A percentile compares a stretch with the other conserved stretches of the same genome.
Conservation (phyloP, 2,329 filamentous ascomycete species). For the Venturia nashicola region DNA sequence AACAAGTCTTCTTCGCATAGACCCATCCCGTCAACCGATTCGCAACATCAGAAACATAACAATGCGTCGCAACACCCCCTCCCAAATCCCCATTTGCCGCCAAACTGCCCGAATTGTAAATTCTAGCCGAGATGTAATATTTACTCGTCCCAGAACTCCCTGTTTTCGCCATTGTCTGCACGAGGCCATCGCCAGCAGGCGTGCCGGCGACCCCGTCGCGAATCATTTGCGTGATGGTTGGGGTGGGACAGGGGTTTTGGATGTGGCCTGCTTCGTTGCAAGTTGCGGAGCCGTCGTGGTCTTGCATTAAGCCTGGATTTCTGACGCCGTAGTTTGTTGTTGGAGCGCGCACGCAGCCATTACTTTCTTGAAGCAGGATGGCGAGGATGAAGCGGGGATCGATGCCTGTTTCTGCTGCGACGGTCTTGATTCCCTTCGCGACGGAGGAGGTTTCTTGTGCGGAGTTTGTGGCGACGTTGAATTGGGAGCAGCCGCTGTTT, state of each 20-base stretch:
- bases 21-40: constrained; percentile 22
- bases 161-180: constrained; percentile 23
- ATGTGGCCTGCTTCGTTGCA: constrained; percentile 24
- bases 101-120: constrained; percentile 38
- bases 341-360: constrained; percentile 33
- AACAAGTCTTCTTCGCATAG: constrained; percentile 9
- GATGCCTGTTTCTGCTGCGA: constrained; percentile 21
- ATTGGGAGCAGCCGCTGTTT: constrained; percentile 23
- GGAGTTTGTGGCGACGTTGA: constrained; percentile 24
- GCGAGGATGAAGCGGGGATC: constrained; percentile 32
- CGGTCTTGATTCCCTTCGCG: constrained; percentile 23
- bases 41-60: constrained; percentile 40
- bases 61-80: constrained; percentile 33
- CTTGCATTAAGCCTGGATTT: constrained; percentile 38
- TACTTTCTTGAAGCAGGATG: constrained; percentile 33
- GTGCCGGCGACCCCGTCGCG: constrained; percentile 32
- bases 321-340: constrained; percentile 28
- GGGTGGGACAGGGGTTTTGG: constrained; percentile 26
- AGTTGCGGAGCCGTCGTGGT: constrained; percentile 26
- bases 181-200: constrained; percentile 29
- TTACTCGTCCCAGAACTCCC: constrained; percentile 22
- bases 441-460: constrained; percentile 26
- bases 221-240: constrained; percentile 29
- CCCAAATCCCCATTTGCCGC: constrained; percentile 24
- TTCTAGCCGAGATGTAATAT: constrained; percentile 36